These are phyloP conservation scores for Neurospora sp. DNA, from an alignment of 495 filamentous ascomycete genomes.

Conservation along the genomic window DNA sequence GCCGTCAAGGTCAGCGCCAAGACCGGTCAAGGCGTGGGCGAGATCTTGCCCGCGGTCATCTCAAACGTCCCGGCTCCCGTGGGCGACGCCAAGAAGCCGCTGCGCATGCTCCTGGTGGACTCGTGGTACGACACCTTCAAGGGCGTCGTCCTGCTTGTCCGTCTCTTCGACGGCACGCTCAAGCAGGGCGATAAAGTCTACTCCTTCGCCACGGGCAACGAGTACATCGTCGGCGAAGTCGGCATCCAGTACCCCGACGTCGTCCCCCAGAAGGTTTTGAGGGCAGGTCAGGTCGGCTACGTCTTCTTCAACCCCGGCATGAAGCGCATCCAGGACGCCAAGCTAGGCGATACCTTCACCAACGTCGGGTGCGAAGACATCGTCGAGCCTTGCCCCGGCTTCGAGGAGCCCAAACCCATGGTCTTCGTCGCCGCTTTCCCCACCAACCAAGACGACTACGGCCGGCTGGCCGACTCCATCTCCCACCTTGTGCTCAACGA, in stretches of 20 bases:
- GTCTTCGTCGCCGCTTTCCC: constrained; percentile 97
- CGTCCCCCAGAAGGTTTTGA: constrained; percentile 65
- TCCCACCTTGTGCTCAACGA: constrained; percentile 91
- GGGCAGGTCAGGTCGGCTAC: constrained; percentile 92
- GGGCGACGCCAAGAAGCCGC: constrained; percentile 58
- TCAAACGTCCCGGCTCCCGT: constrained; percentile 72
- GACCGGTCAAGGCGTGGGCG: constrained; percentile 76
- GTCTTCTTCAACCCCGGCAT: constrained; percentile 96
- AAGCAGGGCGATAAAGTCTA: constrained; percentile 71
- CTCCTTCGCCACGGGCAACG: constrained; percentile 76
- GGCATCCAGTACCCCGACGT: constrained; percentile 93
- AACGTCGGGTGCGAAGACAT: constrained; percentile 65
- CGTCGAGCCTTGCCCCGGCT: constrained; percentile 78
- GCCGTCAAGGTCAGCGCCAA: constrained; percentile 89
- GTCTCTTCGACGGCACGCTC: constrained; percentile 82
- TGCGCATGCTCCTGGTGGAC: constrained; percentile 84
- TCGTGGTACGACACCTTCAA: constrained; percentile 97
- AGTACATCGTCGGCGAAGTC: constrained; percentile 90
- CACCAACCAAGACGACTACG: constrained; percentile 77
- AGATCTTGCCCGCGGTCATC: constrained; percentile 73
- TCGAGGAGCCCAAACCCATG: constrained; percentile 97
- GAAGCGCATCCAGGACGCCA: constrained; percentile 90
- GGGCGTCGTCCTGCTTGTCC: constrained; percentile 84
- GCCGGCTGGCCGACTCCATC: constrained; percentile 86
- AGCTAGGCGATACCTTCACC: constrained; percentile 92